phyloP scores from a whole-genome alignment of 805 yeast species.

The Candida tammaniensis region DNA sequence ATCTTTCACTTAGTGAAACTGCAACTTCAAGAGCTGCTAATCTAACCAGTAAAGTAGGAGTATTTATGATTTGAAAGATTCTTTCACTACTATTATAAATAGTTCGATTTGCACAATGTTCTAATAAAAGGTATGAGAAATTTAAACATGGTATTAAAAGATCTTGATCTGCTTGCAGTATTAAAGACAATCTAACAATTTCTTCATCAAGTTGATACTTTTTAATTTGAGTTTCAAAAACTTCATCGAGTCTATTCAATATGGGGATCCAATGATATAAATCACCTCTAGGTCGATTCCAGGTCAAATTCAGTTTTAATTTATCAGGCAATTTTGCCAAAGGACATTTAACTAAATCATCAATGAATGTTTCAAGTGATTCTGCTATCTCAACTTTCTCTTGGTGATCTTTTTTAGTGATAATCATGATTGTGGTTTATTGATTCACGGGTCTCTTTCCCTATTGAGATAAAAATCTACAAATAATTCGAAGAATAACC shows the following conservation, averaged over 20 bases:
- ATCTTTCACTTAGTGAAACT: slow-evolving; percentile 59
- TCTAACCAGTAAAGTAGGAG: slow-evolving; percentile 59
- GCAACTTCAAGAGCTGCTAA: slow-evolving; percentile 60
- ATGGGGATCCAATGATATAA: slow-evolving; percentile 75
- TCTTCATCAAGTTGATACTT: slow-evolving; percentile 53
- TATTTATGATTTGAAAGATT: slow-evolving; percentile 54
- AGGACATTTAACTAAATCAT: slow-evolving; percentile 35
- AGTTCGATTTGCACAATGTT: slow-evolving; percentile 64
- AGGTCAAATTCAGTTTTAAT: slow-evolving; percentile 37
- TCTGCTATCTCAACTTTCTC: slow-evolving; percentile 27
- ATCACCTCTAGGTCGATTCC: slow-evolving; percentile 69
- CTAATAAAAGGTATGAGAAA: slow-evolving; percentile 62
- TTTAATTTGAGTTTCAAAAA: slow-evolving; percentile 52
- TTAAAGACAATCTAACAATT: slow-evolving; percentile 43
- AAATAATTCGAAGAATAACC: not conserved
- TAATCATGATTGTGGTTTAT: slow-evolving; percentile 23
- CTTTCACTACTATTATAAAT: slow-evolving; percentile 67
- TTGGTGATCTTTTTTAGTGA: slow-evolving; percentile 27
- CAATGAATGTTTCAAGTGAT: slow-evolving; percentile 30
- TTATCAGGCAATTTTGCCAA: slow-evolving; percentile 38
- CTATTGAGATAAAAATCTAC: not conserved
- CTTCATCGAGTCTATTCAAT: slow-evolving; percentile 69
- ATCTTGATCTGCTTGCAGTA: slow-evolving; percentile 45
- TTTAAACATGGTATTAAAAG: slow-evolving; percentile 51
- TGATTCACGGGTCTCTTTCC: not conserved